A percentile compares a stretch with the other conserved stretches of the same genome.
Evolutionary conservation across 1,284 basidiomycete species (phyloP).

Genomic region (Apiotrichum veenhuisii): DNA sequence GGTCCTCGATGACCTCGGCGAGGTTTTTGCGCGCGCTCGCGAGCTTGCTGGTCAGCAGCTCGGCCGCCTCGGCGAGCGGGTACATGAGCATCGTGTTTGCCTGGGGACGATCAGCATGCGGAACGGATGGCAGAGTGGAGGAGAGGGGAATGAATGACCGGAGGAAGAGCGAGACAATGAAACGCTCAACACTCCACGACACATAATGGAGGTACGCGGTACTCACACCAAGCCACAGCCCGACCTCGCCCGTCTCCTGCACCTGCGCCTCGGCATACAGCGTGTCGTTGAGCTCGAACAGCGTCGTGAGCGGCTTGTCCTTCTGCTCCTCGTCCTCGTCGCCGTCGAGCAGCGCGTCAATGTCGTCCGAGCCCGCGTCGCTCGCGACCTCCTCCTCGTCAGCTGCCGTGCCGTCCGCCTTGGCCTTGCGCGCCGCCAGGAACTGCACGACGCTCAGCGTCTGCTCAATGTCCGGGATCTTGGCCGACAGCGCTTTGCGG

Average conservation of each 20-base stretch:
- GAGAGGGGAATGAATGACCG: no score
- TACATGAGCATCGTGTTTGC: slow-evolving; percentile 98
- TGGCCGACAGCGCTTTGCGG: slow-evolving; percentile 75
- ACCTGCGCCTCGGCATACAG: slow-evolving; percentile 87
- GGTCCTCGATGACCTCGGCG: slow-evolving; percentile 72
- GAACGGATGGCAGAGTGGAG: no score
- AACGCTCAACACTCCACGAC: no score
- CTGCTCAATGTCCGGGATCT: slow-evolving; percentile 95
- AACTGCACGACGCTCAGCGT: slow-evolving; percentile 86
- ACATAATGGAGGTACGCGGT: no score
- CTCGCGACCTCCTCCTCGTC: slow-evolving; percentile 40
- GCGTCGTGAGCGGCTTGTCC: slow-evolving; percentile 63
- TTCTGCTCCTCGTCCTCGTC: slow-evolving; percentile 47
- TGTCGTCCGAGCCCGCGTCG: slow-evolving; percentile 50
- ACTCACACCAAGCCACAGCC: slow-evolving; percentile 92
- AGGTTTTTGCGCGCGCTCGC: slow-evolving; percentile 66
- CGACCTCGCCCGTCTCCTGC: slow-evolving; percentile 81
- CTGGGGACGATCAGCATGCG: slow-evolving; percentile 50
- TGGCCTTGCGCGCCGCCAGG: slow-evolving; percentile 66
- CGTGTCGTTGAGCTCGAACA: slow-evolving; percentile 95
- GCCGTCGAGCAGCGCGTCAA: slow-evolving; percentile 51
- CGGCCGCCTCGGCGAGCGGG: slow-evolving; percentile 73
- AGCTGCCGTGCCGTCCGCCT: slow-evolving; percentile 26
- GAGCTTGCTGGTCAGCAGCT: slow-evolving; percentile 75
- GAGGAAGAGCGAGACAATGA: no score